Evolutionary conservation across 208 protist genomes (phyloP), one percentile per base, ranked within the genome.

Genomic region (Strigomonas culicis): DNA sequence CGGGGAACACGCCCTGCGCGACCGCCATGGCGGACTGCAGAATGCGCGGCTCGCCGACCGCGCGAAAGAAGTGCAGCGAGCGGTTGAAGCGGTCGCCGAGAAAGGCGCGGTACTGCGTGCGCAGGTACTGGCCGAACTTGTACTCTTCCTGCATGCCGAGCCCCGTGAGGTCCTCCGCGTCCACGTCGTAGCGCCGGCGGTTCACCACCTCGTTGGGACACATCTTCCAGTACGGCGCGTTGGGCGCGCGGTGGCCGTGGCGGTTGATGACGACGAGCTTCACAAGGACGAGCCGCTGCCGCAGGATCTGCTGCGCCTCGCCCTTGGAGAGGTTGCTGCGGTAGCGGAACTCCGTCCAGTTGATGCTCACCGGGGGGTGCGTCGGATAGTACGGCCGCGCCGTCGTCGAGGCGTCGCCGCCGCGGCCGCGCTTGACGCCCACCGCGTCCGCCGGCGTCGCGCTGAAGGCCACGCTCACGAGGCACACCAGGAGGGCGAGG

Each of bases 81-180:
- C 84, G 81, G 69, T 93, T 89, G 63, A 91, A 93, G 19, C 78
- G 79, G 27, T 72, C 55, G 2, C 84, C 83, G 41, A 93, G 73
- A 59, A 93, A 88, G 66, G 59, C 62, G 62, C 47, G 31, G 66
- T 89, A 93, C 17, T 31, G 76, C 44, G 75, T 41, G 66, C 77
- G 83, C 21, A 93, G 22, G 62, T 84, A 91, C 44, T 76, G 61
- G 0, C 87, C 87, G 49, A 90, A 88, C 27, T 84, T 46, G 66
- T 83, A 88, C 65, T 91, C 87, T 53, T 93, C 87, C 68, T 93
- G 64, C 84, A 93, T 89, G 36, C 87, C 87, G 28, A 87, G 69
- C 19, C 65, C 83, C 46, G 74, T 82, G 22, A 93, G 70, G 59
- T 93, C 87, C 76, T 90, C 87, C 17, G 81, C 34, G 21, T 71